These are phyloP conservation scores for Pleurotus ostreatus DNA, from an alignment of 768 basidiomycete genomes.

Conservation along the genomic window DNA sequence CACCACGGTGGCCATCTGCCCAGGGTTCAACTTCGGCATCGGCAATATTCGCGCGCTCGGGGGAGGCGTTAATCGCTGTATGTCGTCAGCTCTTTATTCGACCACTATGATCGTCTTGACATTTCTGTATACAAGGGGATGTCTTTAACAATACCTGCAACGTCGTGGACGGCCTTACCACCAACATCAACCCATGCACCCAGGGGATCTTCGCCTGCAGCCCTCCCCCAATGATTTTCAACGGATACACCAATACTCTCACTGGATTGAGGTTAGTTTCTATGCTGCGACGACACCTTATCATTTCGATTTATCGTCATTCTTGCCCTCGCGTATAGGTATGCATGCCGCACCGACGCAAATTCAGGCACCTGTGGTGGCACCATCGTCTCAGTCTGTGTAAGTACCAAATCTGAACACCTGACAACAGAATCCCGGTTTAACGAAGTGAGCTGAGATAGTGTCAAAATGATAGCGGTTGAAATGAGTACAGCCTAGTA, in stretches of 20 bases:
- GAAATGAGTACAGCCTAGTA: neutral
- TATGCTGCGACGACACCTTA: neutral
- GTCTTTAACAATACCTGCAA: constrained; percentile 26
- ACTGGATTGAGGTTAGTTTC: constrained; percentile 16
- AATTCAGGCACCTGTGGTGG: constrained; percentile 22
- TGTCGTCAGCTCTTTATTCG: neutral
- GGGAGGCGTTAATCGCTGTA: constrained; percentile 18
- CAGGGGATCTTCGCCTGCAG: constrained; percentile 25
- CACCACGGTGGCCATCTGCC: constrained; percentile 19
- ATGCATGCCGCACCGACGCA: constrained; percentile 22
- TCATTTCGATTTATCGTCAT: neutral
- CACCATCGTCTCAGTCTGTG: constrained; percentile 24
- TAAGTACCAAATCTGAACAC: constrained; percentile 12
- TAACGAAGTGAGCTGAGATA: neutral
- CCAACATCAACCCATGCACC: constrained; percentile 24
- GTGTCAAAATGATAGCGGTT: neutral
- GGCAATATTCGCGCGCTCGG: constrained; percentile 18
- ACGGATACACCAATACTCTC: constrained; percentile 22
- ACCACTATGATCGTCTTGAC: too few species aligned
- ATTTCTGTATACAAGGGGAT: constrained; percentile 15
- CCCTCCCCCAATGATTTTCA: constrained; percentile 23
- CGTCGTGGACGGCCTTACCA: constrained; percentile 22
- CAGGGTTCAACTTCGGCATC: constrained; percentile 24
- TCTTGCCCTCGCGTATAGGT: constrained; percentile 15
- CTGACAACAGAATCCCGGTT: neutral